phyloP scores from a whole-genome alignment of 2,329 filamentous ascomycete genomes.

The Microcyclospora pomicola region DNA sequence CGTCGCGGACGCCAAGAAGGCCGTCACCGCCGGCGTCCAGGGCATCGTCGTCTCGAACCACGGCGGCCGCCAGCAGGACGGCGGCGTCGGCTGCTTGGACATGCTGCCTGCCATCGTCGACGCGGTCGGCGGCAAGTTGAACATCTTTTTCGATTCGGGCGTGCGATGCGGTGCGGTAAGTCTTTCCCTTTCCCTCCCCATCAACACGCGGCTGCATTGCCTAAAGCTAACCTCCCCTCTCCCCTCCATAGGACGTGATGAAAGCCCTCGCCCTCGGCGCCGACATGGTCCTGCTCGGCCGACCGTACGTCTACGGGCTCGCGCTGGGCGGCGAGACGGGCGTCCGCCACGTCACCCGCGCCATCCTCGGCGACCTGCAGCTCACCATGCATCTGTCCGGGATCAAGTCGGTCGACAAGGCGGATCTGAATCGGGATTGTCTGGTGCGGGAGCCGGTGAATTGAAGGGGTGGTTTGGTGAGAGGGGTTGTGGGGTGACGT shows the following conservation, averaged over 20 bases:
- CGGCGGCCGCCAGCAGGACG: slow-evolving; percentile 82
- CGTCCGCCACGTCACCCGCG: slow-evolving; percentile 25
- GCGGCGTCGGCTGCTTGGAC: slow-evolving; percentile 36
- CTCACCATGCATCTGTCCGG: too few species aligned
- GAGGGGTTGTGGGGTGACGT: too few species aligned
- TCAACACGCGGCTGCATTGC: too few species aligned
- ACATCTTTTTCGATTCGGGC: slow-evolving; percentile 39
- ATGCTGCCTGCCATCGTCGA: slow-evolving; percentile 47
- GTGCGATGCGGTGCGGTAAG: slow-evolving; percentile 23
- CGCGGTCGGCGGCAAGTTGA: slow-evolving; percentile 19
- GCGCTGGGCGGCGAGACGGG: slow-evolving; percentile 42
- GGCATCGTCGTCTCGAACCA: slow-evolving; percentile 94
- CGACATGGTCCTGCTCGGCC: slow-evolving; percentile 42
- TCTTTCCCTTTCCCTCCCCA: too few species aligned
- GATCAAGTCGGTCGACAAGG: too few species aligned
- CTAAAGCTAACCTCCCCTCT: too few species aligned
- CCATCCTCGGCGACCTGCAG: too few species aligned
- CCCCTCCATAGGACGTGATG: slow-evolving; percentile 27
- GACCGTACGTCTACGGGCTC: slow-evolving; percentile 46
- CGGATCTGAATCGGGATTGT: too few species aligned
- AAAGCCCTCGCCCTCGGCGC: slow-evolving; percentile 43
- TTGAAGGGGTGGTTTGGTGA: too few species aligned
- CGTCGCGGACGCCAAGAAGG: slow-evolving; percentile 83
- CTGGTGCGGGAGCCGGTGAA: too few species aligned
- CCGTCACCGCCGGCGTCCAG: slow-evolving; percentile 57